Evolutionary conservation across 257 asterid species (phyloP).

Genomic region (Salvia hispanica): DNA sequence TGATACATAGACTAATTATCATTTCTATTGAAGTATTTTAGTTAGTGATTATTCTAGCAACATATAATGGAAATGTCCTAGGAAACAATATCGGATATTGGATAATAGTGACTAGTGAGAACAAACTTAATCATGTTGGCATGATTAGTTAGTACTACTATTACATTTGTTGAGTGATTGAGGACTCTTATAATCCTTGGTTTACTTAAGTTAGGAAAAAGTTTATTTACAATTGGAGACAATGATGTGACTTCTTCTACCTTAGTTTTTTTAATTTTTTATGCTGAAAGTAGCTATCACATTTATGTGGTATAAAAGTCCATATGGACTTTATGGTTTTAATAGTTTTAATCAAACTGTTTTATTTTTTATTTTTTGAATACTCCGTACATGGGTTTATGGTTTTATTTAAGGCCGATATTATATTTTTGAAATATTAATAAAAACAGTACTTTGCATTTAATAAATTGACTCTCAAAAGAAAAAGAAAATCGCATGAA

Average conservation of each 20-base stretch:
- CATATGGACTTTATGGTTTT: too few relatives aligned
- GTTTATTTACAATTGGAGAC: conserved; percentile 1
- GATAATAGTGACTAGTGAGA: neutral
- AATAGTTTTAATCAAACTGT: too few relatives aligned
- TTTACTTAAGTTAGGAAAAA: neutral
- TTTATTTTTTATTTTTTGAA: neutral
- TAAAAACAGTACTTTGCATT: neutral
- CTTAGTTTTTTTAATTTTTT: neutral
- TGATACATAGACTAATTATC: neutral
- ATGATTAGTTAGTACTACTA: conserved; percentile 19
- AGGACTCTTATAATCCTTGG: neutral
- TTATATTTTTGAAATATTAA: neutral
- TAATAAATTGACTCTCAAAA: too few relatives aligned
- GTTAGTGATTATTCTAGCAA: too few relatives aligned
- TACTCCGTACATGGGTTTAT: too few relatives aligned
- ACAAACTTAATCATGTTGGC: neutral
- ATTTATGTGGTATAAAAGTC: neutral
- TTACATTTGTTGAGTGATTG: neutral
- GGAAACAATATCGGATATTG: neutral
- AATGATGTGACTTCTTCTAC: neutral
- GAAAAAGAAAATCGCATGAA: too few relatives aligned
- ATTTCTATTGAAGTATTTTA: neutral
- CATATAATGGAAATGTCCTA: too few relatives aligned
- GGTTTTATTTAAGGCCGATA: too few relatives aligned
- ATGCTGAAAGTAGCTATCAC: neutral